Evolutionary conservation across 2,329 filamentous ascomycete species (phyloP).

Genomic region (Kalmusia sp.): DNA sequence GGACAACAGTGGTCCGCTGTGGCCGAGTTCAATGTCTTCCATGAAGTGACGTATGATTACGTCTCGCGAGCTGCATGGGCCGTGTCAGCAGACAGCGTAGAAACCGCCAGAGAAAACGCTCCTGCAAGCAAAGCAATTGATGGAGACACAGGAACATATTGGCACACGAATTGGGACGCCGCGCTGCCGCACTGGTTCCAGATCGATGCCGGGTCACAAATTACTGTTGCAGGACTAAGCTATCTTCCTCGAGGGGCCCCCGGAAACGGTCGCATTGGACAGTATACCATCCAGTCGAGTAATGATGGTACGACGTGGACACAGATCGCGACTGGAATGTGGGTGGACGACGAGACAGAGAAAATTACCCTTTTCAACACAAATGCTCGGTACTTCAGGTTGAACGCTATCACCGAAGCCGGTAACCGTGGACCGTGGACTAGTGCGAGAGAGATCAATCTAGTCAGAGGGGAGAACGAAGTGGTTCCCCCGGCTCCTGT

Average conservation of each 20-base stretch:
- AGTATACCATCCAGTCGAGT: constrained; percentile 19
- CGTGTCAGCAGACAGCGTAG: constrained; percentile 21
- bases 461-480: constrained; percentile 12
- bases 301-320: constrained; percentile 23
- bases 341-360: constrained; percentile 21
- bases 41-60: constrained; percentile 19
- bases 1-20: constrained; percentile 26
- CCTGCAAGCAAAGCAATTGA: constrained; percentile 19
- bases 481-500: constrained; percentile 20
- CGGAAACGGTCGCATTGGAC: constrained; percentile 26
- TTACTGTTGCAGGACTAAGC: constrained; percentile 17
- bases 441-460: constrained; percentile 27
- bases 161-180: constrained; percentile 21
- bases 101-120: constrained; percentile 7
- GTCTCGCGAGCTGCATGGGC: constrained; percentile 17
- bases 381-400: constrained; percentile 23
- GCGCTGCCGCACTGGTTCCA: constrained; percentile 26
- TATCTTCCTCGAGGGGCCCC: constrained; percentile 18
- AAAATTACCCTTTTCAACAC: constrained; percentile 19
- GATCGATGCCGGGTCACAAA: constrained; percentile 22
- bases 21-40: constrained; percentile 36
- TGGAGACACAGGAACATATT: constrained; percentile 14
- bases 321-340: constrained; percentile 20
- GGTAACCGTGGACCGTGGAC: constrained; percentile 25
- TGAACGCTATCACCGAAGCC: constrained; percentile 24